A percentile compares a stretch with the other conserved stretches of the same genome.
Conservation (phyloP, 495 filamentous ascomycete genomes). For the Talaromyces ruber region DNA sequence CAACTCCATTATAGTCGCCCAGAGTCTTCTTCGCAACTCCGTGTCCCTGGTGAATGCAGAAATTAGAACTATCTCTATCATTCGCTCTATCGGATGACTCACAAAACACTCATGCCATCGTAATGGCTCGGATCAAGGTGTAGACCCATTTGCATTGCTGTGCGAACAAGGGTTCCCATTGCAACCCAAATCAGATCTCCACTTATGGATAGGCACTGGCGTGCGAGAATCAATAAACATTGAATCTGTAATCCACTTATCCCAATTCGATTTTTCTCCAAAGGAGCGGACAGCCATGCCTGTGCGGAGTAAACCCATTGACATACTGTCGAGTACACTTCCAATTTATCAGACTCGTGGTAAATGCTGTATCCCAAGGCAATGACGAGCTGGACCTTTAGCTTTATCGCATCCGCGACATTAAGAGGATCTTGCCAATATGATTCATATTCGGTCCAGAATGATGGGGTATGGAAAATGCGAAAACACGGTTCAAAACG, state of each 20-base stretch:
- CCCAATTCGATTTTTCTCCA: background rate
- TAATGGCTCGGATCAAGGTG: slow-evolving; percentile 51
- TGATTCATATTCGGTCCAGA: background rate
- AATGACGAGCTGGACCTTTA: background rate
- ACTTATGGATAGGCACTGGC: background rate
- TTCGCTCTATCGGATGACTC: background rate
- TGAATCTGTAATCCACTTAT: background rate
- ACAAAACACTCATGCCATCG: slow-evolving; percentile 35
- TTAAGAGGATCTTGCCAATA: background rate
- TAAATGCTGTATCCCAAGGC: background rate
- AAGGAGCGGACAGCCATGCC: background rate
- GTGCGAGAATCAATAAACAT: background rate
- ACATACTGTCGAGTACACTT: background rate
- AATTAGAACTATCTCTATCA: background rate
- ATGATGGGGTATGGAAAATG: background rate
- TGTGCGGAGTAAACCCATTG: background rate
- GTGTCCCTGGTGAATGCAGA: slow-evolving; percentile 7
- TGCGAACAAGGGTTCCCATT: slow-evolving; percentile 44
- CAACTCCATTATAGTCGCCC: slow-evolving; percentile 56
- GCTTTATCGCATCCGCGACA: background rate
- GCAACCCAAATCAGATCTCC: slow-evolving; percentile 33
- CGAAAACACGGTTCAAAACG: background rate
- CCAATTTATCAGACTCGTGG: background rate
- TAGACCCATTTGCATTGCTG: slow-evolving; percentile 49
- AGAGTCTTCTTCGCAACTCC: slow-evolving; percentile 51